phyloP scores from a whole-genome alignment of 1,284 basidiomycete species.

The Volvariella volvacea region DNA sequence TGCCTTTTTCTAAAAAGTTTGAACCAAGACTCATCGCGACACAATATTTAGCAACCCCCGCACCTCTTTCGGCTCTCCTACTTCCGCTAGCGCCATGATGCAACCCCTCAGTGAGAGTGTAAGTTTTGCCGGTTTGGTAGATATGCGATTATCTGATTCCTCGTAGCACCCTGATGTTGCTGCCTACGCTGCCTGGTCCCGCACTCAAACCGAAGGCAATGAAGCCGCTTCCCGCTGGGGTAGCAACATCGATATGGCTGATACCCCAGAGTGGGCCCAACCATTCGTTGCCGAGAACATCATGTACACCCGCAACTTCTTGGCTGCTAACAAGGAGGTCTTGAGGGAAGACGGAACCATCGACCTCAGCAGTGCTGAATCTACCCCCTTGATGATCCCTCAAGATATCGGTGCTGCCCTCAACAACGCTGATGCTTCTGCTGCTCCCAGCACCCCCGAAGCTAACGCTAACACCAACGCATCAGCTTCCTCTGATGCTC shows the following conservation, averaged over 20 bases:
- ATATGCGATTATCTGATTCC: neutral
- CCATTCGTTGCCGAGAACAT: conserved; percentile 48
- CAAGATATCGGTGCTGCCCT: conserved; percentile 44
- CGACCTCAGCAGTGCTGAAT: conserved; percentile 36
- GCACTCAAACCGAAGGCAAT: conserved; percentile 41
- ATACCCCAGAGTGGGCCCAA: conserved; percentile 50
- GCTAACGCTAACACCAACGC: conserved; percentile 20
- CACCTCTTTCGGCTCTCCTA: conserved; percentile 30
- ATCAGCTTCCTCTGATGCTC: conserved; percentile 13
- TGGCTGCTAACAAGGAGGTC: conserved; percentile 55
- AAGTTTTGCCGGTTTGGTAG: too few species aligned
- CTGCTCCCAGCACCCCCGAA: conserved; percentile 17
- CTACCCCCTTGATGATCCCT: conserved; percentile 50
- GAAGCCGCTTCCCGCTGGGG: conserved; percentile 54
- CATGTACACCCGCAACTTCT: conserved; percentile 53
- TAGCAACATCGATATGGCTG: conserved; percentile 46
- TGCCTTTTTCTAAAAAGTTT: conserved; percentile 1
- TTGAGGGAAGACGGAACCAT: conserved; percentile 44
- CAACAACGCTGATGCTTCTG: conserved; percentile 24
- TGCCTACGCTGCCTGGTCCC: conserved; percentile 47
- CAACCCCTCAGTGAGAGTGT: conserved; percentile 39
- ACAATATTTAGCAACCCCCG: conserved; percentile 51
- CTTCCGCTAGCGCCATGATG: conserved; percentile 50
- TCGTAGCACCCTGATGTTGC: conserved; percentile 45
- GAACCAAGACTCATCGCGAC: conserved; percentile 5